Evolutionary conservation across 2,329 filamentous ascomycete genomes (phyloP).

Genomic region (Calonectria crousiana): DNA sequence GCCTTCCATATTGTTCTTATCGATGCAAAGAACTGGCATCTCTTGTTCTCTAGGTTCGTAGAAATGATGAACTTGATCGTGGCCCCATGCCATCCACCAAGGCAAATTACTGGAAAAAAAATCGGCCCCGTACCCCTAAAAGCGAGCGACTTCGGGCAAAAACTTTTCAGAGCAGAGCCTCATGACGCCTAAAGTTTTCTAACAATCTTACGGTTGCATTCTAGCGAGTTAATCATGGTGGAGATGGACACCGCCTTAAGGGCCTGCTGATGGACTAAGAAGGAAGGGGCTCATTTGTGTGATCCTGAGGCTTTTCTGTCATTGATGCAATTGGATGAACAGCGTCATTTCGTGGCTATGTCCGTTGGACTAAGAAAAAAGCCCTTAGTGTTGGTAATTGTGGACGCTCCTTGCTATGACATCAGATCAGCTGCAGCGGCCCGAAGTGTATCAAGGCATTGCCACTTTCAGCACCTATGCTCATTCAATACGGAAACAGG

Average conservation of each 20-base stretch:
- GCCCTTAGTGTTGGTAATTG: not conserved
- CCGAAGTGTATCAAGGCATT: not conserved
- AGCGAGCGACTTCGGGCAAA: not conserved
- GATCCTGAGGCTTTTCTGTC: not conserved
- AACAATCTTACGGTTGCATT: not conserved
- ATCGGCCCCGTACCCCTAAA: not conserved
- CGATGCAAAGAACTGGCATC: not conserved
- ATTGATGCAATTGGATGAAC: not conserved
- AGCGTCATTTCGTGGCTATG: conserved; percentile 2
- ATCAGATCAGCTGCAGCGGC: not conserved
- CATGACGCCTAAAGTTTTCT: not conserved
- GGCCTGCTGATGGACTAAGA: not conserved
- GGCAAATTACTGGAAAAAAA: not conserved
- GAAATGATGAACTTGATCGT: not conserved
- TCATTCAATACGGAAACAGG: not conserved
- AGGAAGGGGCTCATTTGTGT: conserved; percentile 1
- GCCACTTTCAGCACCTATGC: not conserved
- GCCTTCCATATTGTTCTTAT: not conserved
- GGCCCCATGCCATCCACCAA: not conserved
- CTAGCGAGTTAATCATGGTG: not conserved
- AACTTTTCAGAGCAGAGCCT: not conserved
- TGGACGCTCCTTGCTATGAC: conserved; percentile 1
- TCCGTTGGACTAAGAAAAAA: not conserved
- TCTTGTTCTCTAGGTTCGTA: not conserved
- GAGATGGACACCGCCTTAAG: not conserved